phyloP scores from a whole-genome alignment of 306 rosid genomes.

The Sicyos baderoa region DNA sequence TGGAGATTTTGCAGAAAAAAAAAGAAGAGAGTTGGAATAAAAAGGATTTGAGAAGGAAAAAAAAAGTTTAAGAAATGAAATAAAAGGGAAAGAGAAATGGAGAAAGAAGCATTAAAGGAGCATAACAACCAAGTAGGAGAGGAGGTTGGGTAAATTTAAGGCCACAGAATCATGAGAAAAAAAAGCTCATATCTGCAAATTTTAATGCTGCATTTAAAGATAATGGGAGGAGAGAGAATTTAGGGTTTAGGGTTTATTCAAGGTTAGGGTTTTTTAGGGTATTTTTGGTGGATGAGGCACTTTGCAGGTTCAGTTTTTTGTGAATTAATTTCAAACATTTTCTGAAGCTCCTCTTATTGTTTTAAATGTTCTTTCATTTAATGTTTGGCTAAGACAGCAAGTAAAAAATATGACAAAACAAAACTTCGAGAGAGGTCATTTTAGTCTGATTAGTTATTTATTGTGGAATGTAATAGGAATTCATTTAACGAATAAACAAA shows the following conservation, averaged over 20 bases:
- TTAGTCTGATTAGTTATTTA: no score
- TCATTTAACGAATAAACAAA: no score
- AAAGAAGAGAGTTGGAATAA: no score
- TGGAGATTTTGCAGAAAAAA: no score
- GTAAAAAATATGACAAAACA: not conserved
- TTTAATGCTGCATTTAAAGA: conserved; percentile 55
- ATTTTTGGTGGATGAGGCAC: not conserved
- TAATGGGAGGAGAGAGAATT: not conserved
- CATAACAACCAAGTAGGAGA: conserved; percentile 54
- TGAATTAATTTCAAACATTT: no score
- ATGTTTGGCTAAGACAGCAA: no score
- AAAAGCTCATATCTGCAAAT: conserved; percentile 27
- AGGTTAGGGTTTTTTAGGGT: no score
- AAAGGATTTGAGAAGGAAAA: no score
- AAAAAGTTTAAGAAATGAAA: not conserved
- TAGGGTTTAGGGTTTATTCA: not conserved
- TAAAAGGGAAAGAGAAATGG: conserved; percentile 19
- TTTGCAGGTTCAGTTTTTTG: no score
- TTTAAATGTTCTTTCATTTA: no score
- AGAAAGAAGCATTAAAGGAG: conserved; percentile 44
- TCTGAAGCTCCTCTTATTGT: no score
- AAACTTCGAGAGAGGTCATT: not conserved
- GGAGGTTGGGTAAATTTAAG: conserved; percentile 75
- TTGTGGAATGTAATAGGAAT: no score
- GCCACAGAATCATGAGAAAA: conserved; percentile 29